A percentile compares a stretch with the other conserved stretches of the same genome.
Evolutionary conservation across 768 basidiomycete species (phyloP).

Genomic region (Mycena latifolia): DNA sequence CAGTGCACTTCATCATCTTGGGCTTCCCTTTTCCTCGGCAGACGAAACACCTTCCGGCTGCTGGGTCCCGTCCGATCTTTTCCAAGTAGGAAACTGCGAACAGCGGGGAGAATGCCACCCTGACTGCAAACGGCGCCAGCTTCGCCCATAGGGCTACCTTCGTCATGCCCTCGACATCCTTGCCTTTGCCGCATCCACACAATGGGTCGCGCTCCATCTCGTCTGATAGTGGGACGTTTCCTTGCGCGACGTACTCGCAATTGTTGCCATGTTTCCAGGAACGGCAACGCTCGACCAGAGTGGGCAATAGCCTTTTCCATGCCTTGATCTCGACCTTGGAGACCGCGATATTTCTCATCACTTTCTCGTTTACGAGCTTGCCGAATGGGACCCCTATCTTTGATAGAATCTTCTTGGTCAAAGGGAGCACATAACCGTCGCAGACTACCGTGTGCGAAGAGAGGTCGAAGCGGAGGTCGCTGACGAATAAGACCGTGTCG

Average conservation of each 20-base stretch:
- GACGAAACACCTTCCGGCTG: constrained; percentile 41
- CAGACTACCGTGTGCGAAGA: constrained; percentile 63
- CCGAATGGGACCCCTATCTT: constrained; percentile 28
- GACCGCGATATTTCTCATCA: constrained; percentile 35
- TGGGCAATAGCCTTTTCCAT: constrained; percentile 67
- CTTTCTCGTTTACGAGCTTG: constrained; percentile 13
- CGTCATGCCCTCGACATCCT: constrained; percentile 55
- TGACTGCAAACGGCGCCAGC: constrained; percentile 58
- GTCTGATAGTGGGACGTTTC: constrained; percentile 52
- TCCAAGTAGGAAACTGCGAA: constrained; percentile 61
- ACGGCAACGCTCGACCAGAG: constrained; percentile 65
- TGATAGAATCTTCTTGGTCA: constrained; percentile 39
- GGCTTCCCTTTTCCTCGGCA: constrained; percentile 47
- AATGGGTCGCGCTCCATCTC: constrained; percentile 55
- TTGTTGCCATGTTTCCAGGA: constrained; percentile 59
- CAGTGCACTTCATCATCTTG: constrained; percentile 39
- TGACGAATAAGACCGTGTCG: constrained; percentile 61
- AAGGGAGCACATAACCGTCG: constrained; percentile 61
- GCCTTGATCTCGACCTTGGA: constrained; percentile 50
- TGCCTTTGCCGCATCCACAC: constrained; percentile 67
- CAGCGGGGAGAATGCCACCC: constrained; percentile 64
- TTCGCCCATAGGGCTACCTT: constrained; percentile 49
- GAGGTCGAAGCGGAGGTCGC: constrained; percentile 60
- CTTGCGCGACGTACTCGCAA: constrained; percentile 59
- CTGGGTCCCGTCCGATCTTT: constrained; percentile 40